Base-by-base conservation (phyloP, 73 alveolate genomes). In the Halteria grandinella region DNA sequence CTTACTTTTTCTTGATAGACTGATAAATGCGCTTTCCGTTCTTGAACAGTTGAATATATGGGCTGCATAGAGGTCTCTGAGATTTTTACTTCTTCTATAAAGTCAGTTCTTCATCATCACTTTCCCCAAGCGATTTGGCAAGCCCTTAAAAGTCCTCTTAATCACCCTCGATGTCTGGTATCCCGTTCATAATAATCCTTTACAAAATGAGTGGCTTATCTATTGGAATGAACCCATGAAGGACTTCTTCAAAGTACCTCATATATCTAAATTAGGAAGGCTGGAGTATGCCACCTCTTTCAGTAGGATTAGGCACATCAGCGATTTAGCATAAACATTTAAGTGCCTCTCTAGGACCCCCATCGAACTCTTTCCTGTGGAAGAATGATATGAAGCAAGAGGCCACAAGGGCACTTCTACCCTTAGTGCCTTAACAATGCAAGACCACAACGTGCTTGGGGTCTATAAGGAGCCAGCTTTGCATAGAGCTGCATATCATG, bases 401-500 rank as follows among this genome's bases (percentile, higher is more conserved):
- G 8, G 75, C 86, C 1, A 73, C 55, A 21, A 73, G 36, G 5
- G 70, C 33, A 20, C 76, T 55, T 36, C 86, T 31, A 2, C 83
- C 72, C 83, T 58, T 73, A 2, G 86, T 73, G 32, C 75, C 86
- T 36, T 73, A 37, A 25, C 86, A 73, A 18, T 73, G 75, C 23
- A 73, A 40, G 27, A 43, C 86, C 17, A 73, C 52, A 25, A 73
- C 69, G 25, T 73, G 53, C 1, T 17, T 7, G 6, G 60, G 49
- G 66, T 73, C 86, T 12, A 47, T 73, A 23, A 55, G 48, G 15
- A 73, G 76, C 86, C 86, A 73, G 8, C 76, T 44, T 39, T 53
- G n/a, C 51, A 75, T 24, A 1, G 74, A 54, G 15, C 49, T 21
- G 55, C 87, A 75, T 2, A 75, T 75, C 77, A 58, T 75, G 41